Evolutionary conservation across 345 rosid species (phyloP), one percentile per base, ranked within the genome.

Genomic region (Eucalyptus regnans): DNA sequence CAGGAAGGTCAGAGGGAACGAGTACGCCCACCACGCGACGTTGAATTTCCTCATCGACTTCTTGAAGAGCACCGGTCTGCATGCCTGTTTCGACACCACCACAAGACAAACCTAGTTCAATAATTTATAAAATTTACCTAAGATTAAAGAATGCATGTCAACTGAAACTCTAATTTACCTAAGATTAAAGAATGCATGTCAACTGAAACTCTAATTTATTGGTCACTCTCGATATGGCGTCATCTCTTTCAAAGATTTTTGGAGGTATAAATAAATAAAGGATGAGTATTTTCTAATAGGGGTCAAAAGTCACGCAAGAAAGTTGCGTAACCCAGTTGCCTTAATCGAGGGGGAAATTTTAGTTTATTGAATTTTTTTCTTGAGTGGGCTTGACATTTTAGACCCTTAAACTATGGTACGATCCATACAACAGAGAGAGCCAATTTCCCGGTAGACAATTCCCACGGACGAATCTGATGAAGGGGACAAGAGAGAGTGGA

Each of bases 21-120:
- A 92, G 54, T 93, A 93, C 2, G 93, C 92, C 94, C 93, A 92
- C 94, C 94, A 93, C 18, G 91, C 91, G 22, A 93, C 58, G 64
- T 71, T 90, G 88, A 91, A 93, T 86, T 89, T 93, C 86, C 86
- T 93, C 94, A 92, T 92, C 5, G 94, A 90, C 68, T 88, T 93
- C 90, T 86, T 90, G 89, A 93, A 93, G 16, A 93, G 76, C 29
- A n/a, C 44, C 56, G 93, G 94, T 66, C 94, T 88, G 1, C 86
- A 90, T 14, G 88, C 90, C 94, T 92, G 90, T 25, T 89, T 51
- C 87, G 89, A 64, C 93, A 4, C 20, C 54, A 9, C 87, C 60
- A 88, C 20, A 90, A 89, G n/a, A 50, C 50, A 22, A 64, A 31
- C 41, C 12, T 31, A 66, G 43, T 66, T 66, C 8, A 46, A 90